Percentiles rank a stretch among this genome's conserved stretches.
Conservation (phyloP, 768 basidiomycete species). For the Trametes cingulata region DNA sequence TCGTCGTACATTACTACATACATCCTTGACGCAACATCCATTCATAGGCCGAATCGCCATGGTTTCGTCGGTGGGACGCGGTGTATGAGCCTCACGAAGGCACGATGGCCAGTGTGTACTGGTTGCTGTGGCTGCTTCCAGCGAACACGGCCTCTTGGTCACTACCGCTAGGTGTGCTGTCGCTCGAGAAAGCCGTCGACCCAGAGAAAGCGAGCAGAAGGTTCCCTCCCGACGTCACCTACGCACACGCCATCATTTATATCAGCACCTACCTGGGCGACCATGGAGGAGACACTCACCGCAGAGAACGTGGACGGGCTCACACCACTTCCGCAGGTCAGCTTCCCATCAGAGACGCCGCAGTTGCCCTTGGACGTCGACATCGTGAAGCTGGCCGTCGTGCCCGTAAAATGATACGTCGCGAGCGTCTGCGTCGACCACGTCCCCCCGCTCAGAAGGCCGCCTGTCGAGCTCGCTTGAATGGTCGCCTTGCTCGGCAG, state of each 20-base stretch:
- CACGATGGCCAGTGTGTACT: slow-evolving; percentile 32
- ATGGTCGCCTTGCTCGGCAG: slow-evolving; percentile 52
- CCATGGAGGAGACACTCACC: slow-evolving; percentile 36
- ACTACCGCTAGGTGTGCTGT: slow-evolving; percentile 51
- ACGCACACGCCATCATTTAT: not conserved
- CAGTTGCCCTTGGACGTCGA: slow-evolving; percentile 60
- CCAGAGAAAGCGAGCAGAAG: slow-evolving; percentile 52
- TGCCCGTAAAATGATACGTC: slow-evolving; percentile 52
- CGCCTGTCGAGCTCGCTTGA: slow-evolving; percentile 45
- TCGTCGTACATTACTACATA: not conserved
- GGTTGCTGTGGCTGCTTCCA: slow-evolving; percentile 29
- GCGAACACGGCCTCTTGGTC: slow-evolving; percentile 39
- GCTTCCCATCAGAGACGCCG: slow-evolving; percentile 46
- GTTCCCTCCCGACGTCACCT: slow-evolving; percentile 50
- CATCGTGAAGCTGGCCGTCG: slow-evolving; percentile 55
- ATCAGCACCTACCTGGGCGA: not conserved
- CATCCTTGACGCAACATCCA: not conserved
- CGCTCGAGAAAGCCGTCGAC: slow-evolving; percentile 52
- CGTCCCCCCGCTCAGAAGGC: slow-evolving; percentile 54
- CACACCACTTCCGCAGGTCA: slow-evolving; percentile 56
- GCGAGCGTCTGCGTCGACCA: slow-evolving; percentile 65
- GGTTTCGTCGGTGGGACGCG: too few relatives aligned
- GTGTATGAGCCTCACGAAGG: slow-evolving; percentile 12
- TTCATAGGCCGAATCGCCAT: not conserved
- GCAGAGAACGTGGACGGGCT: slow-evolving; percentile 49